Conservation (phyloP, 805 yeast genomes). For the Myxozyma monticola region DNA sequence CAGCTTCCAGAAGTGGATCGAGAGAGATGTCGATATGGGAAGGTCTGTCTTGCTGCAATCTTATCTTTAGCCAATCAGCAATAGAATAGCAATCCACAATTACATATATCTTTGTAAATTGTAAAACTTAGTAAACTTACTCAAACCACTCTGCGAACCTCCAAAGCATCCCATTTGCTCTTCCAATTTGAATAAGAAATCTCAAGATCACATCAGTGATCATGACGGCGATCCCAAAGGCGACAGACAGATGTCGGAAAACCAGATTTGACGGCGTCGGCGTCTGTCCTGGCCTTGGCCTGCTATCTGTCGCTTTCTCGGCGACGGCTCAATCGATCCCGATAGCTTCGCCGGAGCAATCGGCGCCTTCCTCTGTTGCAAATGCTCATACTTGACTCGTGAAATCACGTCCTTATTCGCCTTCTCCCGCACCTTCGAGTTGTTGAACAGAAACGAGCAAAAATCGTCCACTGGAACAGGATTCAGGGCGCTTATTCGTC, state of each 20-base stretch:
- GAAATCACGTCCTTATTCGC: constrained; percentile 93
- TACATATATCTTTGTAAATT: too few species aligned
- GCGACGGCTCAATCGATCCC: constrained; percentile 25
- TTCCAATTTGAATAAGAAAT: too few species aligned
- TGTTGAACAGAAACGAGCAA: constrained; percentile 90
- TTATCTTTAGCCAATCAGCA: too few species aligned
- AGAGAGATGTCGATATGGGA: too few species aligned
- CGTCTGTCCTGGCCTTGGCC: constrained; percentile 1
- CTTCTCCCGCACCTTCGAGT: constrained; percentile 82
- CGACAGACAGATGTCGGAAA: constrained; percentile 18
- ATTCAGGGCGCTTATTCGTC: constrained; percentile 65
- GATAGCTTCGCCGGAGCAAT: constrained; percentile 17
- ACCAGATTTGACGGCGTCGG: constrained; percentile 18
- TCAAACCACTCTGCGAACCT: too few species aligned
- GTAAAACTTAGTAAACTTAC: too few species aligned
- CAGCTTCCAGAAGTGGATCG: too few species aligned
- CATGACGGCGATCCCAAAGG: too few species aligned
- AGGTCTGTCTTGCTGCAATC: too few species aligned
- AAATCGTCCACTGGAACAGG: constrained; percentile 58
- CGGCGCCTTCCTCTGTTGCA: constrained; percentile 48
- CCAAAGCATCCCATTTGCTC: too few species aligned
- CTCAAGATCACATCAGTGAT: too few species aligned
- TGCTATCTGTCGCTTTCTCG: constrained; percentile 21
- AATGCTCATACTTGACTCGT: constrained; percentile 78
- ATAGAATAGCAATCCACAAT: too few species aligned